Evolutionary conservation across 176 grass and related monocot genomes (phyloP).

Genomic region (Bothriochloa decipiens): DNA sequence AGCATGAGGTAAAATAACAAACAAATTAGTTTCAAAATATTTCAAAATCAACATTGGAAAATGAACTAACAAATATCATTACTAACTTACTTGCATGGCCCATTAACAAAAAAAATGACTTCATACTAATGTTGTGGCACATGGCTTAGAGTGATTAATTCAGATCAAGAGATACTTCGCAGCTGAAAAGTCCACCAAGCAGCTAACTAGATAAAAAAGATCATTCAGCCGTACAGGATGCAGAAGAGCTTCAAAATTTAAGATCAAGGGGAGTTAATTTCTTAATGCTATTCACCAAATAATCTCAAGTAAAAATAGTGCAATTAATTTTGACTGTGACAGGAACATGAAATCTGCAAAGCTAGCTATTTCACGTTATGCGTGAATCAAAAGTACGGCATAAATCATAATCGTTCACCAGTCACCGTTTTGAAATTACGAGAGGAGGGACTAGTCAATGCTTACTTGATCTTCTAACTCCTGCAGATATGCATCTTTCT

Average conservation of each 20-base stretch:
- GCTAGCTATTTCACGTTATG: neutral
- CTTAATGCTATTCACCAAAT: no score
- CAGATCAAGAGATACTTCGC: no score
- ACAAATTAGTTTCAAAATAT: conserved; percentile 2
- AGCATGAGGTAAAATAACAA: neutral
- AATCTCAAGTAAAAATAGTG: neutral
- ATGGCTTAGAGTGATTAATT: no score
- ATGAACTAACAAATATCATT: neutral
- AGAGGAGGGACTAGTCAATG: conserved; percentile 28
- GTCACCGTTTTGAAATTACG: neutral
- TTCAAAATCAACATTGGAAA: conserved; percentile 27
- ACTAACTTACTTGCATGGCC: no score
- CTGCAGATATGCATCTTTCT: conserved; percentile 85
- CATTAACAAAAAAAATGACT: no score
- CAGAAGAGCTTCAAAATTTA: no score
- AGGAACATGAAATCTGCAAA: conserved; percentile 8
- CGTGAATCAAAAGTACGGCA: neutral
- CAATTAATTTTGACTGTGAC: neutral
- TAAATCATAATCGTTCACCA: neutral
- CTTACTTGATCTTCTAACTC: conserved; percentile 68
- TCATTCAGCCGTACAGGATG: no score
- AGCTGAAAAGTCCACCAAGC: no score
- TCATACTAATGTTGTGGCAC: no score
- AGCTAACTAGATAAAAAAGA: no score
- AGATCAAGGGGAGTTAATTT: no score